Evolutionary conservation across 2,329 filamentous ascomycete genomes (phyloP).

Genomic region (Ilyonectria robusta): DNA sequence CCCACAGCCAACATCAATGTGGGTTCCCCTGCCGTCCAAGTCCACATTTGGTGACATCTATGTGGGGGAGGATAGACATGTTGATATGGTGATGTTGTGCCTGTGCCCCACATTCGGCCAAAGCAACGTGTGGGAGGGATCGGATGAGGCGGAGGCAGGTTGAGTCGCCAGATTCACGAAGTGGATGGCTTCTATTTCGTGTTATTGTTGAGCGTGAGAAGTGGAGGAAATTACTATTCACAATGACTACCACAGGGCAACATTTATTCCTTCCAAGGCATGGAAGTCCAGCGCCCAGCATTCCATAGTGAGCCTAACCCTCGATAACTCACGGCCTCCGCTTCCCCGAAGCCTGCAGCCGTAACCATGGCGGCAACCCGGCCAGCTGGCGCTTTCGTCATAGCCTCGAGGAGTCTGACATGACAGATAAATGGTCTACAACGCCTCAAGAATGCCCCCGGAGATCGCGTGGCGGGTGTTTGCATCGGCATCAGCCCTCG

Average conservation of each 20-base stretch:
- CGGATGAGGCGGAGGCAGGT: too few relatives aligned
- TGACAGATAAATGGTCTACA: background rate
- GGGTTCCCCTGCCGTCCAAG: too few relatives aligned
- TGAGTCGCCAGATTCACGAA: too few relatives aligned
- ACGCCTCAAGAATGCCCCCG: background rate
- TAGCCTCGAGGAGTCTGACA: background rate
- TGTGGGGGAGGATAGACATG: too few relatives aligned
- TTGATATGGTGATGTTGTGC: too few relatives aligned
- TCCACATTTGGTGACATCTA: too few relatives aligned
- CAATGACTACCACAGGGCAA: background rate
- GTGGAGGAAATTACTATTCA: background rate
- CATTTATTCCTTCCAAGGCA: background rate
- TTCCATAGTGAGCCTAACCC: background rate
- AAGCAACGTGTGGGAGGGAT: too few relatives aligned
- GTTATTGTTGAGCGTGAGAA: too few relatives aligned
- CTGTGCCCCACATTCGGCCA: too few relatives aligned
- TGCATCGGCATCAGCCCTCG: slow-evolving; percentile 61
- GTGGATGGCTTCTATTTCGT: too few relatives aligned
- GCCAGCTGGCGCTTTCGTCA: background rate
- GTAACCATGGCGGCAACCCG: background rate
- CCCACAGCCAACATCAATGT: too few relatives aligned
- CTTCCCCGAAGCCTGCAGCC: background rate
- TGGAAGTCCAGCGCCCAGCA: background rate
- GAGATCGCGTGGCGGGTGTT: background rate
- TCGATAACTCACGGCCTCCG: background rate